Conservation (phyloP, 2,329 filamentous ascomycete species). For the Amphichorda felina region DNA sequence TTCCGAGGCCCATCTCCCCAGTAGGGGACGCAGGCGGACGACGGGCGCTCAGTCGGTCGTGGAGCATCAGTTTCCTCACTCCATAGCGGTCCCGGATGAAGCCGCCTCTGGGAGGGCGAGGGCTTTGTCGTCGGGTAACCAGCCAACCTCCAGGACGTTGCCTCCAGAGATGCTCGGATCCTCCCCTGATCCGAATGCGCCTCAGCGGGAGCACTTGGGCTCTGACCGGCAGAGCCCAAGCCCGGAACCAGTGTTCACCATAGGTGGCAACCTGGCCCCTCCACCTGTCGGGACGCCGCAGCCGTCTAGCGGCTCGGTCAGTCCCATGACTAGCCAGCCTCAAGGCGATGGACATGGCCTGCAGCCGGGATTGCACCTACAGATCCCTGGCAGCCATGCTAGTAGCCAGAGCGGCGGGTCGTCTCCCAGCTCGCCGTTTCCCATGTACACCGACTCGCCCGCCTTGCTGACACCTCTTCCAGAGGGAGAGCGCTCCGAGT, state of each 20-base stretch:
- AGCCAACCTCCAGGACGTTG: constrained; percentile 7
- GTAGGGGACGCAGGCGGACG: not conserved
- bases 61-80: not conserved
- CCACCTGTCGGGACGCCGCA: constrained; percentile 16
- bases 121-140: constrained; percentile 34
- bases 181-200: constrained; percentile 3
- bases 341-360: not conserved
- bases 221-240: constrained; percentile 11
- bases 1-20: constrained; percentile 18
- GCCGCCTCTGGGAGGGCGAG: constrained; percentile 15
- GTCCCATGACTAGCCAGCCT: not conserved
- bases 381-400: constrained; percentile 31
- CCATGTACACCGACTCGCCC: constrained; percentile 51
- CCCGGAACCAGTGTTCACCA: constrained; percentile 18
- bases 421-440: constrained; percentile 52
- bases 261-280: constrained; percentile 28
- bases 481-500: constrained; percentile 34
- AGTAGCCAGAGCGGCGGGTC: constrained; percentile 30
- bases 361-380: constrained; percentile 26
- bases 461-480: constrained; percentile 27
- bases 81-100: not conserved
- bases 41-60: not conserved
- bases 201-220: constrained; percentile 6
- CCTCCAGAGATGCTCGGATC: constrained; percentile 6
- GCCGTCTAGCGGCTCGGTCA: not conserved